Evolutionary conservation across 352 stramenopile species (phyloP).

Genomic region (Phytopythium oedochilum): DNA sequence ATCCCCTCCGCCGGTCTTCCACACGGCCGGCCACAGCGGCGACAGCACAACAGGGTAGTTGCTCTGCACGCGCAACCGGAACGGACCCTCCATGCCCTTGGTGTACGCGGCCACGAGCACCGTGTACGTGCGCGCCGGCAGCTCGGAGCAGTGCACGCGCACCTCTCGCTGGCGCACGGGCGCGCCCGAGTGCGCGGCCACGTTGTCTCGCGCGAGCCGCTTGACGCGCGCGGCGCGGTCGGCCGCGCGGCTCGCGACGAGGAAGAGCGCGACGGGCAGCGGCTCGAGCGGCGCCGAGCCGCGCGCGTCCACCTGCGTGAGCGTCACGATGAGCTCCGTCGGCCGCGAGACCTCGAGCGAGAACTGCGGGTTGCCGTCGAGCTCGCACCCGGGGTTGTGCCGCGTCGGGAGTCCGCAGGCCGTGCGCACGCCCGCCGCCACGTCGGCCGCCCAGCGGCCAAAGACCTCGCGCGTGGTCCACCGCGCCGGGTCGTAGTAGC

Average conservation of each 20-base stretch:
- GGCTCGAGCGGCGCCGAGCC: constrained; percentile 63
- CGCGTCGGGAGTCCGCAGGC: constrained; percentile 78
- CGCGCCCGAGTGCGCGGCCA: constrained; percentile 78
- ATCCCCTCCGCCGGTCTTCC: constrained; percentile 51
- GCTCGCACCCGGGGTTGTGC: constrained; percentile 72
- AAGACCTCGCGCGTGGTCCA: constrained; percentile 47
- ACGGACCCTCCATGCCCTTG: constrained; percentile 87
- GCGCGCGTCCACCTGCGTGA: constrained; percentile 75
- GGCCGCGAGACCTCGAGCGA: constrained; percentile 64
- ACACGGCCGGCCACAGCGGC: constrained; percentile 77
- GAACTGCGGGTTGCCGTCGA: constrained; percentile 90
- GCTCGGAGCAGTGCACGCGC: constrained; percentile 58
- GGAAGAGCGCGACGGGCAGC: constrained; percentile 64
- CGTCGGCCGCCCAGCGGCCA: constrained; percentile 1
- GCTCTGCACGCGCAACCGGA: constrained; percentile 80
- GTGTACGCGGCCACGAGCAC: constrained; percentile 86
- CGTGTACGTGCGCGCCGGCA: constrained; percentile 83
- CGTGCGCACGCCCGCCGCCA: constrained; percentile 19
- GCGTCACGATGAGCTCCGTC: constrained; percentile 81
- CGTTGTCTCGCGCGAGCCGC: constrained; percentile 51
- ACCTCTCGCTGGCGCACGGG: constrained; percentile 72
- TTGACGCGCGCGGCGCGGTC: constrained; percentile 65
- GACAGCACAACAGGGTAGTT: constrained; percentile 78
- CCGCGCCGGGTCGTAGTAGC: constrained; percentile 89
- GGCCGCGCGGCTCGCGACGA: constrained; percentile 43